phyloP scores from a whole-genome alignment of 2,329 filamentous ascomycete genomes.

The Colletotrichum graminicola region DNA sequence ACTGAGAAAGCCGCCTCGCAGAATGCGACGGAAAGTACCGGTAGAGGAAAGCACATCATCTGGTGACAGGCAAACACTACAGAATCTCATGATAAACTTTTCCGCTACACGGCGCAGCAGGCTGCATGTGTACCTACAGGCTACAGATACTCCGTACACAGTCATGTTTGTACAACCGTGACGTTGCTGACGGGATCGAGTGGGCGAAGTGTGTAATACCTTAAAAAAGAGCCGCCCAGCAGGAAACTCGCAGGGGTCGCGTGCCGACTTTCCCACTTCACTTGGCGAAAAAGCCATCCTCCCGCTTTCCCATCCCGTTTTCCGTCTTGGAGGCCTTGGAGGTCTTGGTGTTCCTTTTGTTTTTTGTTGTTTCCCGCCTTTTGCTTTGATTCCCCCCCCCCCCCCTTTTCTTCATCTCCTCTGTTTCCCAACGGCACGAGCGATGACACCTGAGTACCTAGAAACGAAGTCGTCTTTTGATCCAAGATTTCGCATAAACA shows the following conservation, averaged over 20 bases:
- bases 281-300: constrained; percentile 20
- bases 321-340: neutral
- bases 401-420: neutral
- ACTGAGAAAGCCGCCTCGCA: neutral
- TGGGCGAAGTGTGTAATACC: neutral
- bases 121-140: neutral
- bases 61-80: neutral
- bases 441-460: neutral
- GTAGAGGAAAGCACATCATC: neutral
- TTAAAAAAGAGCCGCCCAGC: constrained; percentile 19
- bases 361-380: neutral
- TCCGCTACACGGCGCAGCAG: neutral
- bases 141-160: too few relatives aligned
- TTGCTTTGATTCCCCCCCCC: neutral
- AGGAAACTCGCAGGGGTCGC: constrained; percentile 29
- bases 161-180: neutral
- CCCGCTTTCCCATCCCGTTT: neutral
- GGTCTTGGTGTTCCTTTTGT: constrained; percentile 5
- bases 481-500: neutral
- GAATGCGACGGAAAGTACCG: neutral
- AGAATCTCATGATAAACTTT: neutral
- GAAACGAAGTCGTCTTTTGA: neutral
- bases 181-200: constrained; percentile 26
- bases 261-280: constrained; percentile 38
- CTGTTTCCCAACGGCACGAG: neutral